phyloP scores from a whole-genome alignment of 371 early-diverging fungal genomes.

The Mortierella sp. region DNA sequence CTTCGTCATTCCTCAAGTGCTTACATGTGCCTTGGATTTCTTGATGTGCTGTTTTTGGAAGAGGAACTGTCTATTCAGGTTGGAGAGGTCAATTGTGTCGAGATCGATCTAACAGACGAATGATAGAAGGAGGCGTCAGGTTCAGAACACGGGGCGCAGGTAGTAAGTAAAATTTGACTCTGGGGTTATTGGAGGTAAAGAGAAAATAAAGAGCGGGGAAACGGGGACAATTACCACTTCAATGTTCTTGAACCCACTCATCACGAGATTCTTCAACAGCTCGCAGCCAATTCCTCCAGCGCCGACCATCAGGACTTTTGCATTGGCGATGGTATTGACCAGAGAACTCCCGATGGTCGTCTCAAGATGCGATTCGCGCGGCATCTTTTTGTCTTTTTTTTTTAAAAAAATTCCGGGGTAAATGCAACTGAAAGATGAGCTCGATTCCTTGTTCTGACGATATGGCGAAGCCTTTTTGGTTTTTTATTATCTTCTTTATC shows the following conservation, averaged over 20 bases:
- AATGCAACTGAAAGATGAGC: no score
- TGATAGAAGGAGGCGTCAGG: not conserved
- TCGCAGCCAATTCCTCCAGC: slow-evolving; percentile 99
- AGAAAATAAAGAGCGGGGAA: not conserved
- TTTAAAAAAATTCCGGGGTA: no score
- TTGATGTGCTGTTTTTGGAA: slow-evolving; percentile 95
- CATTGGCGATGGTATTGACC: slow-evolving; percentile 23
- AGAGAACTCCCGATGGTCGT: slow-evolving; percentile 43
- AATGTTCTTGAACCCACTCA: slow-evolving; percentile 89
- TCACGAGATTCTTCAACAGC: slow-evolving; percentile 93
- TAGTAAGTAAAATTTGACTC: not conserved
- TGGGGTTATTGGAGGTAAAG: not conserved
- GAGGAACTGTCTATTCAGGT: slow-evolving; percentile 98
- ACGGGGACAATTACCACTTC: slow-evolving; percentile 67
- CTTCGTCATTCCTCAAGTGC: not conserved
- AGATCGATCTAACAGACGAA: slow-evolving; percentile 80
- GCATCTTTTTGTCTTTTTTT: slow-evolving; percentile 13
- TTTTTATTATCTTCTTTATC: not conserved
- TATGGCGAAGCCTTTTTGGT: not conserved
- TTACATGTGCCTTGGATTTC: slow-evolving; percentile 90
- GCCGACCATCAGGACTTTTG: slow-evolving; percentile 80
- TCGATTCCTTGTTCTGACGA: no score
- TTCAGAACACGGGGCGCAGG: not conserved
- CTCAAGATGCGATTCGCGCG: slow-evolving; percentile 44
- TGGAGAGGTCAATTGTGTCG: slow-evolving; percentile 98